Conservation (phyloP, 257 asterid genomes). For the Eucommia ulmoides region DNA sequence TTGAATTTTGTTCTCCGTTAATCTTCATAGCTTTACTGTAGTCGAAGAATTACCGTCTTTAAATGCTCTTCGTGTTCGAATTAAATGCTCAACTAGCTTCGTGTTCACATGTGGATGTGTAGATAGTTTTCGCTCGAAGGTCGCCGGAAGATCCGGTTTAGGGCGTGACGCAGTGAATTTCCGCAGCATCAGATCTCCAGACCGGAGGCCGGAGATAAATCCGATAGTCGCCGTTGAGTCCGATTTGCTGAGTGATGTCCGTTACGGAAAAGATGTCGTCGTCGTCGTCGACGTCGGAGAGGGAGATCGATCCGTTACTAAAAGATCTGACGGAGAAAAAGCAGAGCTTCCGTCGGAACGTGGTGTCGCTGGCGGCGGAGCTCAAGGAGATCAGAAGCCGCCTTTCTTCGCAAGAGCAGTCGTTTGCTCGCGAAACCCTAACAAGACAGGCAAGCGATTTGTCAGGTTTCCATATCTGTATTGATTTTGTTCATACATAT, state of each 20-base stretch:
- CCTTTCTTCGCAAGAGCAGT: slow-evolving; percentile 50
- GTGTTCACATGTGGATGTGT: slow-evolving; percentile 36
- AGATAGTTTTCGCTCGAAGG: slow-evolving; percentile 19
- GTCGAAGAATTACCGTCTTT: not conserved
- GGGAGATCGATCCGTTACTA: slow-evolving; percentile 66
- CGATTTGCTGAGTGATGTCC: slow-evolving; percentile 13
- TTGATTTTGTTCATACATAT: no score
- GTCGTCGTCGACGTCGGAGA: slow-evolving; percentile 12
- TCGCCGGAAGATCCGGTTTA: slow-evolving; percentile 2
- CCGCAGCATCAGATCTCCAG: not conserved
- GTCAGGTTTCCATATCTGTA: slow-evolving; percentile 11
- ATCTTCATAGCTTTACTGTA: not conserved
- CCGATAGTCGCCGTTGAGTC: not conserved
- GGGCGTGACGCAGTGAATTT: not conserved
- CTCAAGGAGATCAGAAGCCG: slow-evolving; percentile 70
- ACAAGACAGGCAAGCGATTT: slow-evolving; percentile 44
- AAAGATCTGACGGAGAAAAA: slow-evolving; percentile 82
- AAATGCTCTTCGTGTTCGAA: slow-evolving; percentile 1
- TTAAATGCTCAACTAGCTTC: slow-evolving; percentile 37
- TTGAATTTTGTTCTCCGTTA: not conserved
- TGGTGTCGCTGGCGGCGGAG: slow-evolving; percentile 76
- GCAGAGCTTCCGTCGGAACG: slow-evolving; percentile 77
- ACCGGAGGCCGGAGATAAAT: not conserved
- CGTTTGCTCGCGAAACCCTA: slow-evolving; percentile 36
- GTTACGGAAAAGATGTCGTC: no score